Evolutionary conservation across 257 asterid genomes (phyloP).

Genomic region (Salvia splendens): DNA sequence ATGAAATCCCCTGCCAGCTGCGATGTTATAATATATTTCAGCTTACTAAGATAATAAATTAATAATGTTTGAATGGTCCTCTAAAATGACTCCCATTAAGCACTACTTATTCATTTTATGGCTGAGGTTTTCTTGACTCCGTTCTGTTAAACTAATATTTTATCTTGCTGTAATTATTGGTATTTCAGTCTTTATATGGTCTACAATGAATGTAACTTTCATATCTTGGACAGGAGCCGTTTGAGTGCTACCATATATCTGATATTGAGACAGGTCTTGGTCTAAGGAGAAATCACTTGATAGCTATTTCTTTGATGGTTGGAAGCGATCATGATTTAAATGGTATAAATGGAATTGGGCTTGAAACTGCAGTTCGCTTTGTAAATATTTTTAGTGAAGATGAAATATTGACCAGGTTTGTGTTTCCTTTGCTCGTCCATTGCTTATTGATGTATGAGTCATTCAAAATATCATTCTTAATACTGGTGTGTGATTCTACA

Average conservation of each 20-base stretch:
- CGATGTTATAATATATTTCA: too few species aligned
- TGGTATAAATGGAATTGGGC: conserved; percentile 82
- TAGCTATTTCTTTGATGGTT: conserved; percentile 84
- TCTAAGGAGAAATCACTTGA: conserved; percentile 78
- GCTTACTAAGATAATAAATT: too few species aligned
- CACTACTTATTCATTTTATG: conserved; percentile 1
- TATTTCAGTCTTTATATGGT: neutral
- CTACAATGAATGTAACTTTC: conserved; percentile 15
- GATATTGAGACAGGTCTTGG: conserved; percentile 87
- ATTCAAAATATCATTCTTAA: neutral
- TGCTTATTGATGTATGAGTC: conserved; percentile 12
- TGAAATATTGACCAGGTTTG: conserved; percentile 66
- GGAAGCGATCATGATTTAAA: conserved; percentile 84
- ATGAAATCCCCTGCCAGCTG: too few species aligned
- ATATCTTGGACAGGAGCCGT: conserved; percentile 69
- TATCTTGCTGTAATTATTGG: neutral
- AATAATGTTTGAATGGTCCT: neutral
- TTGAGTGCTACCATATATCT: conserved; percentile 77
- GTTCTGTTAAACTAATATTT: neutral
- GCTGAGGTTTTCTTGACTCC: neutral
- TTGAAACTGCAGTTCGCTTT: conserved; percentile 82
- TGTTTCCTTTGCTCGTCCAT: conserved; percentile 13
- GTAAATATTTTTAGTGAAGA: conserved; percentile 73
- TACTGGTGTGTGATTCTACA: conserved; percentile 13
- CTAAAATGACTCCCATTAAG: neutral